Base-by-base conservation (phyloP, 2,329 filamentous ascomycete genomes). In the Chrysosporium keratinophilum region DNA sequence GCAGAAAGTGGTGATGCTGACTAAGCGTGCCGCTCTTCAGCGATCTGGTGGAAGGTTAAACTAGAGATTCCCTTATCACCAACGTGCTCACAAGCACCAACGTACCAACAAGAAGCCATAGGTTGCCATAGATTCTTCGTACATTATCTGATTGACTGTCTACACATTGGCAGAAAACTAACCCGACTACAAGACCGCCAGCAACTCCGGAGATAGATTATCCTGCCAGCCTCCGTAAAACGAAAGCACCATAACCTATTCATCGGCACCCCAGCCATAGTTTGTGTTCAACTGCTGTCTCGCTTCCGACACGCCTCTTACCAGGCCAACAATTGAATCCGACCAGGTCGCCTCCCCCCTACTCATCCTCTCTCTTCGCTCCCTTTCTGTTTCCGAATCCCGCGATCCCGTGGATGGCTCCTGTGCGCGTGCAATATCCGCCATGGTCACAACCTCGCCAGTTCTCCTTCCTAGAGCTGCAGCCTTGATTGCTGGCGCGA, bases 301-400 rank as follows among this genome's bases (percentile, higher is more conserved):
- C 63, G 71, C 73, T 17, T 72, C 71, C 80, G 82, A 85, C 58
- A 85, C 84, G 0, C 82, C 82, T 64, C 81, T 84, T 5, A 81
- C 82, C 61, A 85, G 84, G 59, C 79, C 83, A 11, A 85, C 78
- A 50, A 84, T 63, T 51, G 85, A 78, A 71, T 85, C 82, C 56
- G 82, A 75, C 1, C 81, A 63, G 64, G 52, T 57, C 61, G 35
- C 54, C 51, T 39, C 41, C 50, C 17, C 55, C 45, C 43, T 57
- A 57, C 60, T 64, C 64, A 43, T 59, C 60, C 43, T 60, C 19
- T 52, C 52, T 42, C 19, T 10, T 33, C 35, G 48, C 37, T 40
- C 48, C 55, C 56, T 60, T 54, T 60, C 57, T 37, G 54, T 49
- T 52, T 57, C 54, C 50, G 55, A 48, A 37, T 52, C 54, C 31